Evolutionary conservation across 2,329 filamentous ascomycete genomes (phyloP).

Genomic region (Chrysosporium queenslandicum): DNA sequence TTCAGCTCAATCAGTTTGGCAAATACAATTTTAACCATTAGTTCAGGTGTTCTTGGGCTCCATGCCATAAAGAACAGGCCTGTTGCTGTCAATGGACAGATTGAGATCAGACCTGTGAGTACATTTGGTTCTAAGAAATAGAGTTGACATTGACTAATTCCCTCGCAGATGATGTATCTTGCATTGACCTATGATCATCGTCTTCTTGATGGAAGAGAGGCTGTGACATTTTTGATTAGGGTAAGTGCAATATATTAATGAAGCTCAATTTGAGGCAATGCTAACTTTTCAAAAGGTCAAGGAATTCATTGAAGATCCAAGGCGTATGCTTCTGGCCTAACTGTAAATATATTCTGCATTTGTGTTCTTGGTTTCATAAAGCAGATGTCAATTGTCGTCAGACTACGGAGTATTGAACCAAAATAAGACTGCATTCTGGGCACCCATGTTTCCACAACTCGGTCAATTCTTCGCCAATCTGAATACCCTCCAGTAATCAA

Average conservation of each 20-base stretch:
- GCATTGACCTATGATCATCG: slow-evolving; percentile 96
- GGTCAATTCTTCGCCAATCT: no score
- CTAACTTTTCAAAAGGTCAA: no score
- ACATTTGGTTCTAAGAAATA: neutral
- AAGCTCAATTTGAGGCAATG: no score
- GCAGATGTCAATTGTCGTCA: no score
- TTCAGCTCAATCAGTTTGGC: neutral
- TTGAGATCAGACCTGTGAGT: slow-evolving; percentile 72
- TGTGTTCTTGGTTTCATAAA: no score
- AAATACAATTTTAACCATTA: slow-evolving; percentile 5
- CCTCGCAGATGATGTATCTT: slow-evolving; percentile 81
- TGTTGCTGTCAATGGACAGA: slow-evolving; percentile 80
- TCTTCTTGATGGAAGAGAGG: slow-evolving; percentile 86
- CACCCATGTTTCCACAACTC: no score
- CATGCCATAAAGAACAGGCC: slow-evolving; percentile 95
- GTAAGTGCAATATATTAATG: slow-evolving; percentile 25
- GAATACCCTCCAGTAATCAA: no score
- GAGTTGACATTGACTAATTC: neutral
- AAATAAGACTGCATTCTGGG: no score
- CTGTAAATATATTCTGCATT: no score
- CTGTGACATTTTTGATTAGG: slow-evolving; percentile 92
- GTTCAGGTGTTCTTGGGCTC: slow-evolving; percentile 65
- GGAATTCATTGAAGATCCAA: no score
- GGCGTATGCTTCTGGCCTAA: neutral
- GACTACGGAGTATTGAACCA: no score